A percentile compares a stretch with the other conserved stretches of the same genome.
Conservation (phyloP, 495 filamentous ascomycete genomes). For the Sporormia fimetaria region DNA sequence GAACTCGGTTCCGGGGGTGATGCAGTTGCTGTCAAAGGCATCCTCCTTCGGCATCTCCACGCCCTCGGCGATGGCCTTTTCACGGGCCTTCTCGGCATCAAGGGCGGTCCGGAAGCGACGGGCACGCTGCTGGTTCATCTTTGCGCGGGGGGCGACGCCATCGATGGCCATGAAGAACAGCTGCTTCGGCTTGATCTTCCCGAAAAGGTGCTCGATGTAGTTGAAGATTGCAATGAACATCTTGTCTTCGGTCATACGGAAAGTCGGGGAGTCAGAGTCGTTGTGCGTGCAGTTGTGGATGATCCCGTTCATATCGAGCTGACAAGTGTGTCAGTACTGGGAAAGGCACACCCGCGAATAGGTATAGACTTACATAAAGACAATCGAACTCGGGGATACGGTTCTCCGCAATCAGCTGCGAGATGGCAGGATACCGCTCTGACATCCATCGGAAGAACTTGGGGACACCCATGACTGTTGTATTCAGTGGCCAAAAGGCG, state of each 20-base stretch:
- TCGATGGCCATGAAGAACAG: slow-evolving; percentile 99
- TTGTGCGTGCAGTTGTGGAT: slow-evolving; percentile 99
- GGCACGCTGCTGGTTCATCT: slow-evolving; percentile 99
- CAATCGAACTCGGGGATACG: slow-evolving; percentile 98
- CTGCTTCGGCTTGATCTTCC: slow-evolving; percentile 96
- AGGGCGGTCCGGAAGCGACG: slow-evolving; percentile 90
- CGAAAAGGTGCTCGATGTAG: slow-evolving; percentile 97
- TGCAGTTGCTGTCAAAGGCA: slow-evolving; percentile 97
- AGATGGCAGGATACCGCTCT: slow-evolving; percentile 97
- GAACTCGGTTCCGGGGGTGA: slow-evolving; percentile 94
- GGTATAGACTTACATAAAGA: slow-evolving; percentile 55
- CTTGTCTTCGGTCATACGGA: slow-evolving; percentile 90
- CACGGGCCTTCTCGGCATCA: slow-evolving; percentile 75
- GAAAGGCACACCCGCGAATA: neutral
- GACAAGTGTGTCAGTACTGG: neutral
- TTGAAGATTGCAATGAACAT: slow-evolving; percentile 99
- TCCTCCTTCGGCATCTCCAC: slow-evolving; percentile 90
- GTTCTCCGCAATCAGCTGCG: slow-evolving; percentile 96
- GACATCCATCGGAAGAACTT: slow-evolving; percentile 96
- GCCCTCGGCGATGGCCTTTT: slow-evolving; percentile 81
- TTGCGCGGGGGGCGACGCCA: slow-evolving; percentile 91
- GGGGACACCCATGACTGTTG: slow-evolving; percentile 67
- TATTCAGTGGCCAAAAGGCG: neutral
- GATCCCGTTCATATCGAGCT: slow-evolving; percentile 98
- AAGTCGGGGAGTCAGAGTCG: slow-evolving; percentile 78